Conservation (phyloP, 768 basidiomycete species). For the Saitozyma sp. region DNA sequence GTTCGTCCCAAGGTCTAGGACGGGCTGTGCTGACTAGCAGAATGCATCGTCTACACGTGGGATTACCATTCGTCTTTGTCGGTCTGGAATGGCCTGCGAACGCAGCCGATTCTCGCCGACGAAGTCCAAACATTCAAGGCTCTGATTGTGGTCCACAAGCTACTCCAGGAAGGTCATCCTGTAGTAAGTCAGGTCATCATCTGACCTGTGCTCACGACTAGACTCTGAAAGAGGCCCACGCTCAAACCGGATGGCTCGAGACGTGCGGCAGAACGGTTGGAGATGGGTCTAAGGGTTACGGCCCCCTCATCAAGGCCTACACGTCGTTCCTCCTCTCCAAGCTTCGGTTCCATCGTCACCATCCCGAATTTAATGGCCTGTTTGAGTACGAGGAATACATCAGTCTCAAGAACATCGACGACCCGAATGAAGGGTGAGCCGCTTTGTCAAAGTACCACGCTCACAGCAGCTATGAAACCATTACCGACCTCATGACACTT, state of each 20-base stretch:
- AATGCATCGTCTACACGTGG: constrained; percentile 98
- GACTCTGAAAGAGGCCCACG: constrained; percentile 95
- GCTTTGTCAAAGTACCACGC: constrained; percentile 16
- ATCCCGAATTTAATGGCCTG: constrained; percentile 96
- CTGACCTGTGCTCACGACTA: constrained; percentile 48
- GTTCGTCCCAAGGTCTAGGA: constrained; percentile 55
- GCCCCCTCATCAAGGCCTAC: constrained; percentile 87
- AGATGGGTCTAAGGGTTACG: constrained; percentile 83
- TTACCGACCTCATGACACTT: constrained; percentile 92
- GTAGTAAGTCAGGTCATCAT: constrained; percentile 60
- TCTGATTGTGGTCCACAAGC: constrained; percentile 95
- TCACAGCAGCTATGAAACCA: constrained; percentile 82
- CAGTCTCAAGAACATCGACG: constrained; percentile 92
- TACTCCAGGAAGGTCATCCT: constrained; percentile 96
- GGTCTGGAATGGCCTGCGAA: constrained; percentile 95
- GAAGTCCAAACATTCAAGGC: constrained; percentile 99
- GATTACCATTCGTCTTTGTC: constrained; percentile 97
- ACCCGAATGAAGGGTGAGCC: constrained; percentile 95
- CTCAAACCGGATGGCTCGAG: constrained; percentile 96
- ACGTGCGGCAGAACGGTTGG: constrained; percentile 90
- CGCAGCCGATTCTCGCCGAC: constrained; percentile 94
- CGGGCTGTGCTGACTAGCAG: constrained; percentile 55
- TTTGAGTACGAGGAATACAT: constrained; percentile 99
- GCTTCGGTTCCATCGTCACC: constrained; percentile 88
- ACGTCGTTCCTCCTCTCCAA: constrained; percentile 95